Evolutionary conservation across 2,329 filamentous ascomycete genomes (phyloP).

Genomic region (Helotiales sp.): DNA sequence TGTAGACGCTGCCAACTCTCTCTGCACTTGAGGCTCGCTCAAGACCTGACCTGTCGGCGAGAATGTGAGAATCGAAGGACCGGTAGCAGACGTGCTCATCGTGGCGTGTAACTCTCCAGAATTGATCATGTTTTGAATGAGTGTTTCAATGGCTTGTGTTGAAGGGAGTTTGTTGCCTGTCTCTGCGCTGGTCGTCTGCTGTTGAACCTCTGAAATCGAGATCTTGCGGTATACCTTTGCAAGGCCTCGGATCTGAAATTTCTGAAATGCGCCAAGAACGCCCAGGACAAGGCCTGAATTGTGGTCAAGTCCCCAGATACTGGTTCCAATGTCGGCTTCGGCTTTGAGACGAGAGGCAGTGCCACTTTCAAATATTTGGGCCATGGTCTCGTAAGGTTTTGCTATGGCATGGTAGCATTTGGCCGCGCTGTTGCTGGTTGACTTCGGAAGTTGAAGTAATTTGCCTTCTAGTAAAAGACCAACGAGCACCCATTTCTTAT

Average conservation of each 20-base stretch:
- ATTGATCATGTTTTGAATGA: slow-evolving; percentile 57
- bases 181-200: slow-evolving; percentile 54
- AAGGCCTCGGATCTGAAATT: slow-evolving; percentile 73
- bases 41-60: slow-evolving; percentile 42
- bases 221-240: slow-evolving; percentile 68
- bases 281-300: slow-evolving; percentile 72
- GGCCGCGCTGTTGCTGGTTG: slow-evolving; percentile 51
- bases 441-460: slow-evolving; percentile 53
- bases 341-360: slow-evolving; percentile 59
- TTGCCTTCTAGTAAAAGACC: slow-evolving; percentile 70
- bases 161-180: slow-evolving; percentile 45
- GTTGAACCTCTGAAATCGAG: slow-evolving; percentile 52
- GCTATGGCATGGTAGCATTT: slow-evolving; percentile 59
- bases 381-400: slow-evolving; percentile 71
- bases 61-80: slow-evolving; percentile 53
- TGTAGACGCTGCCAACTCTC: slow-evolving; percentile 44
- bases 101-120: slow-evolving; percentile 53
- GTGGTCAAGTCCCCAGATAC: slow-evolving; percentile 68
- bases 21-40: slow-evolving; percentile 52
- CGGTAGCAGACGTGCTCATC: slow-evolving; percentile 45
- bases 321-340: slow-evolving; percentile 60
- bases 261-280: slow-evolving; percentile 69
- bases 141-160: slow-evolving; percentile 44
- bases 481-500: slow-evolving; percentile 87
- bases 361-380: slow-evolving; percentile 63